A percentile compares a stretch with the other conserved stretches of the same genome.
Evolutionary conservation across 768 basidiomycete genomes (phyloP).

Genomic region (Lactarius sp.): DNA sequence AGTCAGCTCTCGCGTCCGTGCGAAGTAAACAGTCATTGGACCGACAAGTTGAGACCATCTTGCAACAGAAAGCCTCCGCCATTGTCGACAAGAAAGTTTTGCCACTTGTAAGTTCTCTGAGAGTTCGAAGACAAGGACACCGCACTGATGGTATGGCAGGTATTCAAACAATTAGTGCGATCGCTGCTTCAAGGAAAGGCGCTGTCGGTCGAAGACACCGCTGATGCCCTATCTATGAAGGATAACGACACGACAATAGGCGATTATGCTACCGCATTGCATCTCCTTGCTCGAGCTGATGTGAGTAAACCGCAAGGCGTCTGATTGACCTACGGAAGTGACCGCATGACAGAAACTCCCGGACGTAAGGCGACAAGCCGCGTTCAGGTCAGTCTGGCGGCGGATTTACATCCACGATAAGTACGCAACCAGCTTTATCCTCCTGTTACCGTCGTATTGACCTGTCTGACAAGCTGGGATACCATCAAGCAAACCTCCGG

Average conservation of each 20-base stretch:
- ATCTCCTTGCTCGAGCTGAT: conserved; percentile 53
- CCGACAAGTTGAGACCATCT: conserved; percentile 58
- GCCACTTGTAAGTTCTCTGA: conserved; percentile 37
- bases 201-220: conserved; percentile 70
- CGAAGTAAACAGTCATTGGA: conserved; percentile 65
- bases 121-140: conserved; percentile 16
- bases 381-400: conserved; percentile 79
- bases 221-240: conserved; percentile 82
- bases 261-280: conserved; percentile 66
- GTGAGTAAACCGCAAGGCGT: conserved; percentile 33
- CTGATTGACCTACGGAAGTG: background rate
- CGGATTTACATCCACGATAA: conserved; percentile 85
- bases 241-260: conserved; percentile 59
- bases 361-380: conserved; percentile 59
- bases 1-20: conserved; percentile 39
- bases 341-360: conserved; percentile 52
- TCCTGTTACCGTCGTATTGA: background rate
- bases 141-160: conserved; percentile 34
- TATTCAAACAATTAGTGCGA: conserved; percentile 66
- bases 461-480: conserved; percentile 58
- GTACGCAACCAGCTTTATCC: conserved; percentile 37
- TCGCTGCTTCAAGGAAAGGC: conserved; percentile 70
- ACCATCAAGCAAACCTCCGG: conserved; percentile 67
- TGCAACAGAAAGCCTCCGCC: conserved; percentile 48
- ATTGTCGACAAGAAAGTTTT: conserved; percentile 47